Base-by-base conservation (phyloP, 192 early-diverging fungal genomes). In the Podila verticillata region DNA sequence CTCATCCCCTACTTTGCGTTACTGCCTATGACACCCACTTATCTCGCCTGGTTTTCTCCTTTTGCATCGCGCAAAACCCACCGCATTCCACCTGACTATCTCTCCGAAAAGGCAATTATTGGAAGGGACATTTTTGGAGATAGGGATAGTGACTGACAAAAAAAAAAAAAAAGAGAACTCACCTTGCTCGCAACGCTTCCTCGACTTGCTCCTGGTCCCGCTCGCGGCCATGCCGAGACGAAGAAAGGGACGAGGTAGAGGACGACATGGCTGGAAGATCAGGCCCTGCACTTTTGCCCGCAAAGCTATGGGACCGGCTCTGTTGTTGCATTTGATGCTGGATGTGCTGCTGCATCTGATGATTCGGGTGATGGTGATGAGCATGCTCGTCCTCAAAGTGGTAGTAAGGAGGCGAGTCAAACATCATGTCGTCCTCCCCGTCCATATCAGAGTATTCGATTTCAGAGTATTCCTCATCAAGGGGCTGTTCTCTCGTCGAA, bases 371-470 rank as follows among this genome's bases (percentile, higher is more conserved):
- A 7, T 68, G 61, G 3, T 66, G 66, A 15, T 60, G 51, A 2
- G 39, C 30, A 26, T 59, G 51, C 26, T 80, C 77, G 34, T 80
- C 77, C n/a, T 70, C 74, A 35, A 70, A 70, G 44, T 70, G 64
- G 44, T 70, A 78, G 49, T 78, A 78, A 29, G 74, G 74, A 7
- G 74, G 74, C 22, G 74, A 65, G 57, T 80, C 77, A 56, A 72
- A 80, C 49, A 80, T 72, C 77, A 80, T 68, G 57, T 80, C 77
- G 47, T 80, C 77, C 35, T 80, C 77, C 0, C 77, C 77, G 48
- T 80, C 77, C 65, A 80, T 72, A 49, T 80, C 77, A 34, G 77
- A 80, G 66, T 80, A 80, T 32, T 80, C 77, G 30, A 80, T 65
- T 58, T 80, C 77, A 39, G 77, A 80, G 66, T 72, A 80, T 5